Evolutionary conservation across 2,329 filamentous ascomycete species (phyloP).

Genomic region (Ascochyta pisi): DNA sequence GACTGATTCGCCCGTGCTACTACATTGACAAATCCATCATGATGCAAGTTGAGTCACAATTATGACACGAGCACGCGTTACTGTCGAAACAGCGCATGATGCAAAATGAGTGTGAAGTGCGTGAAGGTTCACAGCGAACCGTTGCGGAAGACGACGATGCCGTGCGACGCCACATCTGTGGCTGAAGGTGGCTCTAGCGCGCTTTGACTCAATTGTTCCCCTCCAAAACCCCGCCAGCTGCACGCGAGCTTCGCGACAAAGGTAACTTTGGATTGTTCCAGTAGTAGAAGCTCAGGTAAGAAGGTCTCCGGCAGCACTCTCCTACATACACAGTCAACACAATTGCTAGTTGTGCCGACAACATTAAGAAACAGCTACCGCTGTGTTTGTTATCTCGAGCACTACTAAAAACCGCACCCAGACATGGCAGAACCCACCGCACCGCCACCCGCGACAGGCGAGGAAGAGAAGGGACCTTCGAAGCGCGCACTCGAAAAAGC

Average conservation of each 20-base stretch:
- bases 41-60: not conserved
- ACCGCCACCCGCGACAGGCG: conserved; percentile 22
- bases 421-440: conserved; percentile 34
- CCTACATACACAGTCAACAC: not conserved
- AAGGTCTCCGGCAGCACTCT: not conserved
- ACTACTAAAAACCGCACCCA: conserved; percentile 17
- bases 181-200: conserved; percentile 23
- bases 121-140: not conserved
- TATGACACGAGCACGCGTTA: not conserved
- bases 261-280: not conserved
- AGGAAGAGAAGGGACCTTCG: conserved; percentile 50
- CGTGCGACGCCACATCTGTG: conserved; percentile 14
- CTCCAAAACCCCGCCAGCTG: conserved; percentile 28
- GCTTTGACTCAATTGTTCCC: conserved; percentile 32
- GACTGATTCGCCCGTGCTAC: not conserved
- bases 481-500: conserved; percentile 59
- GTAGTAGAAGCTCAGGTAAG: not conserved
- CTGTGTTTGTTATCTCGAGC: conserved; percentile 1
- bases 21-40: not conserved
- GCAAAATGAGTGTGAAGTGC: not conserved
- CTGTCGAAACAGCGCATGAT: not conserved
- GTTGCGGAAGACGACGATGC: not conserved
- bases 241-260: conserved; percentile 21
- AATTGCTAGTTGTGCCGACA: not conserved
- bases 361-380: not conserved